phyloP scores from a whole-genome alignment of 2,329 filamentous ascomycete species.

The Sarocladium strictum region DNA sequence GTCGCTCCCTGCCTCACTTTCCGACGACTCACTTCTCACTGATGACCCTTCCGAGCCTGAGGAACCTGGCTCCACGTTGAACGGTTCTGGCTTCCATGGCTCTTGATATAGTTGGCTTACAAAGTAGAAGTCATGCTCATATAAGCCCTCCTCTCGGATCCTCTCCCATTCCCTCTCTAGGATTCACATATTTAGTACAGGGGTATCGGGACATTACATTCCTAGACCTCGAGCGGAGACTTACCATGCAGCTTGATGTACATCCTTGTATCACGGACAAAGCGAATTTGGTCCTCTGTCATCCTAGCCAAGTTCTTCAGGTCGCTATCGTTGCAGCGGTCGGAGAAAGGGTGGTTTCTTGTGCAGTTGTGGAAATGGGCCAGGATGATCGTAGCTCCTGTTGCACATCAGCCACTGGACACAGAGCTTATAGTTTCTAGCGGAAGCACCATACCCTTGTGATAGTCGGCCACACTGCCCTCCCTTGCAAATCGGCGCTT shows the following conservation, averaged over 20 bases:
- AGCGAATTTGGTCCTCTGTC: conserved; percentile 38
- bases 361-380: conserved; percentile 60
- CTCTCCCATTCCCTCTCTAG: conserved; percentile 37
- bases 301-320: conserved; percentile 45
- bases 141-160: conserved; percentile 35
- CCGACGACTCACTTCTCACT: not conserved
- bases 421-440: too few relatives aligned
- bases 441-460: conserved; percentile 3
- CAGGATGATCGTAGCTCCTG: conserved; percentile 55
- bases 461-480: conserved; percentile 38
- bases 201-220: not conserved
- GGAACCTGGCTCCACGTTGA: not conserved
- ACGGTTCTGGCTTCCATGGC: conserved; percentile 34
- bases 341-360: conserved; percentile 56
- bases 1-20: not conserved
- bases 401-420: conserved; percentile 13
- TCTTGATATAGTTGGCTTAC: conserved; percentile 53
- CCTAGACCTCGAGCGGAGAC: conserved; percentile 20
- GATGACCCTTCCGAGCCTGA: not conserved
- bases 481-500: conserved; percentile 52
- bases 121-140: conserved; percentile 54
- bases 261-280: conserved; percentile 41
- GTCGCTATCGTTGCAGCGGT: conserved; percentile 50
- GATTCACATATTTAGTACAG: not conserved
- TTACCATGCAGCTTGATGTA: conserved; percentile 41